Base-by-base conservation (phyloP, 352 stramenopile species). In the Phytophthora fragariaefolia region DNA sequence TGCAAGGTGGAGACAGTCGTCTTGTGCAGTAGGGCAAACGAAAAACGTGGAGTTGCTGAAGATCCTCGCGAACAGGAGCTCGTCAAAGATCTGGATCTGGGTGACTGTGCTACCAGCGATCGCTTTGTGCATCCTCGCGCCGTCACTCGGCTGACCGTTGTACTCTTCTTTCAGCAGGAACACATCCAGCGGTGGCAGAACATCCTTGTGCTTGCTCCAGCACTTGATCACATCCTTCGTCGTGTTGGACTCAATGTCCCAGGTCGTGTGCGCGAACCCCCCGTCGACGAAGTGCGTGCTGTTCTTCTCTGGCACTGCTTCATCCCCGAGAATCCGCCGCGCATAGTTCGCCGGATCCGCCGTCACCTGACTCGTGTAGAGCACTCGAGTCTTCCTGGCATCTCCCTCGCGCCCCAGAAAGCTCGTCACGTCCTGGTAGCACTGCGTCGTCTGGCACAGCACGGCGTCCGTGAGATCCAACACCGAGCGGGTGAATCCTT, bases 1-100 rank as follows among this genome's bases (percentile, higher is more conserved):
- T 12, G 76, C 82, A 13, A 87, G 77, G 45, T 85, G 83, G 55
- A 90, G 77, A 64, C 80, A 86, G 63, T 90, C 79, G 38, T 80
- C 79, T 38, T 69, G 80, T 9, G 79, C 80, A 71, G 79, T 90
- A 12, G 83, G 66, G 15, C 77, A 89, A 22, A 90, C 40, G 30
- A 92, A 79, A 36, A 83, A 84, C 4, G 75, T 34, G 8, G 73
- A 32, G 26, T 80, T 66, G 1, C 64, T 62, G 24, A 92, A 45
- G 4, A 70, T 28, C 13, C 65, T 72, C 1, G 72, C 73, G 42
- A 85, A 91, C 27, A 62, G 46, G 9, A 58, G 18, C 4, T 59
- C 51, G 28, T 66, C 34, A 15, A 83, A 48, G 5, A 32, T 51
- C 23, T 58, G 59, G 17, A 66, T 46, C 17, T 79, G 55, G 2